Conservation (phyloP, 2,329 filamentous ascomycete species). For the Aspergillus pseudoviridinutans region DNA sequence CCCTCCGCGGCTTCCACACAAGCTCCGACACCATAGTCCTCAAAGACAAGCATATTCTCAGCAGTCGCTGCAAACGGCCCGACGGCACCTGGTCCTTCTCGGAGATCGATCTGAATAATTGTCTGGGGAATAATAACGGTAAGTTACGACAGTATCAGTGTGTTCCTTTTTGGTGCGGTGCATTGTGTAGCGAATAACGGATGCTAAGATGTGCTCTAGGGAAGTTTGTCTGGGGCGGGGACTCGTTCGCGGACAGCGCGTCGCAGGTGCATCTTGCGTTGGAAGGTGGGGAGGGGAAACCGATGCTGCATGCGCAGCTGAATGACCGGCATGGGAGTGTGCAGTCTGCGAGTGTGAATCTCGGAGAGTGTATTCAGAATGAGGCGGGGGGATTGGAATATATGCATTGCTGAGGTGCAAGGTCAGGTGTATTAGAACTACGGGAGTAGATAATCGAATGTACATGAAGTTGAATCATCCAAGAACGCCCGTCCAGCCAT, state of each 20-base stretch:
- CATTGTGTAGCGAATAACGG: background rate
- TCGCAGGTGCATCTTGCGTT: conserved; percentile 9
- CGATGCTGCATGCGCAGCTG: conserved; percentile 10
- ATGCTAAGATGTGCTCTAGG: background rate
- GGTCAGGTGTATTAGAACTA: background rate
- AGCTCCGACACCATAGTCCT: conserved; percentile 8
- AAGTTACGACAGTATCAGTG: background rate
- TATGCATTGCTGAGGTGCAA: conserved; percentile 1
- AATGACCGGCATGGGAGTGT: conserved; percentile 11
- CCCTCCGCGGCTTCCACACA: conserved; percentile 6
- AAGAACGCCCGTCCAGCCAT: conserved; percentile 13
- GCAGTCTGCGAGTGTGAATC: conserved; percentile 10
- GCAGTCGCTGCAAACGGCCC: conserved; percentile 1
- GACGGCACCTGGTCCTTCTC: conserved; percentile 1
- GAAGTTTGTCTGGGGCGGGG: conserved; percentile 11
- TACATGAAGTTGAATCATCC: background rate
- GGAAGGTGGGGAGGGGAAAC: conserved; percentile 4
- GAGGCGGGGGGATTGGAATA: conserved; percentile 3
- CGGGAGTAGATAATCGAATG: conserved; percentile 3
- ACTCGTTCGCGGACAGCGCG: conserved; percentile 8
- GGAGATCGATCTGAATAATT: conserved; percentile 4
- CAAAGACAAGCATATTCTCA: conserved; percentile 6
- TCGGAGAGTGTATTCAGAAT: conserved; percentile 5
- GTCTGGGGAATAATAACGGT: conserved; percentile 8
- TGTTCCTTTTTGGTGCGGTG: no score